Conservation (phyloP, 2,329 filamentous ascomycete genomes). For the Fusarium tuaranense region DNA sequence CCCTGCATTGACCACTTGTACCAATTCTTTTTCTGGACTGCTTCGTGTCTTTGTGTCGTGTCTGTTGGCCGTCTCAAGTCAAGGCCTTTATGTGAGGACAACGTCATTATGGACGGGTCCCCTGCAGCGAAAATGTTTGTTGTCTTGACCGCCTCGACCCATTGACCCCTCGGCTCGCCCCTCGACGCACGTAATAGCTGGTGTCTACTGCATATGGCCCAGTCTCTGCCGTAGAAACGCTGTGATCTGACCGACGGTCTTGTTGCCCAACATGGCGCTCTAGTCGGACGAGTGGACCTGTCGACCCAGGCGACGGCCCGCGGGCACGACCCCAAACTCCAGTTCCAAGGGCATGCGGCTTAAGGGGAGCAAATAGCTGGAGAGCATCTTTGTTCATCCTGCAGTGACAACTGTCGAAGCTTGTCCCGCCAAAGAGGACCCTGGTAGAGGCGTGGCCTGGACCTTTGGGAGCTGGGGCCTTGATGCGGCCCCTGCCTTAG, state of each 20-base stretch:
- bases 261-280: conserved; percentile 17
- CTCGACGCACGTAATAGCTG: background rate
- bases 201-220: background rate
- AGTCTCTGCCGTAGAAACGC: conserved; percentile 18
- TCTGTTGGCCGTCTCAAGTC: background rate
- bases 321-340: conserved; percentile 1
- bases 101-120: background rate
- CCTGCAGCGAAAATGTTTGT: conserved; percentile 1
- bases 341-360: conserved; percentile 2
- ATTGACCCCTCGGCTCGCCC: conserved; percentile 2
- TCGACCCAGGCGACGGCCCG: conserved; percentile 37
- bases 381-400: conserved; percentile 22
- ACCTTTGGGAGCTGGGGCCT: background rate
- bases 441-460: conserved; percentile 1
- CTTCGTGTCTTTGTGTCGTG: background rate
- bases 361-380: conserved; percentile 12
- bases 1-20: background rate
- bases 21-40: background rate
- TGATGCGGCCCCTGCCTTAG: conserved; percentile 30
- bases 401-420: conserved; percentile 42
- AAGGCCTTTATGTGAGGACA: background rate
- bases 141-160: background rate
- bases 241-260: conserved; percentile 15
- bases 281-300: conserved; percentile 26
- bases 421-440: conserved; percentile 34